A percentile compares a stretch with the other conserved stretches of the same genome.
These are phyloP conservation scores for Candida mattraensis DNA, from an alignment of 805 yeast species.

Conservation along the genomic window DNA sequence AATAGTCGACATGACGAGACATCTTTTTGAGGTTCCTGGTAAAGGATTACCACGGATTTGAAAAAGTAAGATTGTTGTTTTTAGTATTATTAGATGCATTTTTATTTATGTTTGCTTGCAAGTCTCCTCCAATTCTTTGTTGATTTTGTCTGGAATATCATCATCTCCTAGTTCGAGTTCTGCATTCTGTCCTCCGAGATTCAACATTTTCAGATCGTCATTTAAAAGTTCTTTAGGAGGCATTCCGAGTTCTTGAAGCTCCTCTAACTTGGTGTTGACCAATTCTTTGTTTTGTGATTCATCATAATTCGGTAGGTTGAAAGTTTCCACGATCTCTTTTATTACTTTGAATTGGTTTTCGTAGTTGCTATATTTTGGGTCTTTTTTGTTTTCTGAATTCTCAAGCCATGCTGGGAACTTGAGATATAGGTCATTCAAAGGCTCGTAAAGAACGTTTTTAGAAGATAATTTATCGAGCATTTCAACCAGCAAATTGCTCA, in stretches of 20 bases:
- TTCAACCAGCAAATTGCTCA: slow-evolving; percentile 61
- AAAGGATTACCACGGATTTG: too few relatives aligned
- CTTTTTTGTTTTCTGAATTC: slow-evolving; percentile 44
- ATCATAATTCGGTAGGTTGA: slow-evolving; percentile 62
- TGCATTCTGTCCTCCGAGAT: slow-evolving; percentile 24
- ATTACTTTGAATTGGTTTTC: slow-evolving; percentile 63
- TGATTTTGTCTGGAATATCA: slow-evolving; percentile 54
- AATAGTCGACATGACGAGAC: too few relatives aligned
- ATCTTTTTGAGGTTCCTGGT: too few relatives aligned
- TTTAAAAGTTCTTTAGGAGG: slow-evolving; percentile 73
- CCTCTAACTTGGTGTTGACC: slow-evolving; percentile 60
- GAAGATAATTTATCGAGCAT: slow-evolving; percentile 82
- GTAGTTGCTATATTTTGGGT: slow-evolving; percentile 45
- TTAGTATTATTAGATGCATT: slow-evolving; percentile 11
- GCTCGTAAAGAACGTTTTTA: slow-evolving; percentile 84
- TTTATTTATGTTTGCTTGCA: slow-evolving; percentile 38
- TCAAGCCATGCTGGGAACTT: slow-evolving; percentile 74
- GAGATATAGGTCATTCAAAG: slow-evolving; percentile 73
- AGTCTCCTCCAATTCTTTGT: slow-evolving; percentile 54
- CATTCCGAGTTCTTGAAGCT: slow-evolving; percentile 72
- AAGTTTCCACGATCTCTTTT: slow-evolving; percentile 57
- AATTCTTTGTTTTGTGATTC: slow-evolving; percentile 52
- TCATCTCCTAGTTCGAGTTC: slow-evolving; percentile 49
- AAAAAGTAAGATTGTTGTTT: slow-evolving; percentile 7
- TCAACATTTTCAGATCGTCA: slow-evolving; percentile 41